Percentiles rank a stretch among this genome's conserved stretches.
Evolutionary conservation across 352 stramenopile genomes (phyloP).

Genomic region (Blastocystis sp.): DNA sequence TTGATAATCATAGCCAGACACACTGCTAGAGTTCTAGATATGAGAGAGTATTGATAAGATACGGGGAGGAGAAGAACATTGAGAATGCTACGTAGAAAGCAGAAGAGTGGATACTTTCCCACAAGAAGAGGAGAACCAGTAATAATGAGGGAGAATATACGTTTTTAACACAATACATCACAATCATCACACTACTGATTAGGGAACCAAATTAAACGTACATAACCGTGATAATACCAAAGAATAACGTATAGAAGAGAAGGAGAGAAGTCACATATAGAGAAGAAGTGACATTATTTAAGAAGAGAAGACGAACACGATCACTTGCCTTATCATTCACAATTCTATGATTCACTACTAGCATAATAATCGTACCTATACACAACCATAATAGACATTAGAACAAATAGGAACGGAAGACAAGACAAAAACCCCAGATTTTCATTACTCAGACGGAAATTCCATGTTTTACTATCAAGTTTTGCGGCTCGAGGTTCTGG

Average conservation of each 20-base stretch:
- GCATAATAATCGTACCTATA: neutral
- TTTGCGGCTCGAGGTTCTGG: neutral
- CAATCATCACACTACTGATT: neutral
- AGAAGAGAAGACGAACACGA: neutral
- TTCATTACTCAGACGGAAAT: neutral
- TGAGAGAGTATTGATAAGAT: neutral
- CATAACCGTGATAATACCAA: neutral
- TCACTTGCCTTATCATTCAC: neutral
- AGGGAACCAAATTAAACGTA: neutral
- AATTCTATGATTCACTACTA: neutral
- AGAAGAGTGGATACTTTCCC: neutral
- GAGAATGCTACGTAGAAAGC: neutral
- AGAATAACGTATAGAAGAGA: conserved; percentile 17
- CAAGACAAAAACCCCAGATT: neutral
- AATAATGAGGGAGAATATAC: neutral
- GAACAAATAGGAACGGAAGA: neutral
- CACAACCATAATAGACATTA: neutral
- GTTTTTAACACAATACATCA: neutral
- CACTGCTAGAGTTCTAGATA: neutral
- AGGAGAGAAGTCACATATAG: neutral
- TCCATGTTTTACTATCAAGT: neutral
- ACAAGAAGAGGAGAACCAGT: neutral
- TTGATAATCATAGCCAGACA: neutral
- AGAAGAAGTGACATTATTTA: neutral
- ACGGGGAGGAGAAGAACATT: neutral